Base-by-base conservation (phyloP, 2,329 filamentous ascomycete genomes). In the Exophiala mesophila region DNA sequence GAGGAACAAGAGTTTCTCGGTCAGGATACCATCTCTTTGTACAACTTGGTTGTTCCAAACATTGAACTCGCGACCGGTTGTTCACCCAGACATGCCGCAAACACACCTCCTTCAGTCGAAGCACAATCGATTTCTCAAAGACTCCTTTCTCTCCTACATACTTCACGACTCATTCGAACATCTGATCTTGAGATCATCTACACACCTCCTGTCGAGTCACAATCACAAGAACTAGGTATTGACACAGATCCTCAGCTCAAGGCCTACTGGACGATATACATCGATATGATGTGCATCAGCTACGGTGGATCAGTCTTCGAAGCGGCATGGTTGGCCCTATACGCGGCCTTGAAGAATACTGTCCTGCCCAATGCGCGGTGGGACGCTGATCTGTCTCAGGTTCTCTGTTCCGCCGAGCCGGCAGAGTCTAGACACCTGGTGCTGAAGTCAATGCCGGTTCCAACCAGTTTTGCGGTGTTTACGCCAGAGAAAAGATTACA, bases 231-330 rank as follows among this genome's bases (percentile, higher is more conserved):
- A 38, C 39, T 67, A 9, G 63, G 63, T 19, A 60, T 69, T 21
- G 69, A 76, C 44, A 66, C 69, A 3, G 64, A 69, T 41, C 59
- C 66, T 17, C 55, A 80, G 49, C 65, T 90, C 8, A 90, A 85
- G 61, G 92, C 84, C 0, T 97, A 94, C 64, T 98, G 90, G 92
- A 82, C 86, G 7, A 78, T 98, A 15, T 96, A 95, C 64, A 85
- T 98, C 53, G 90, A 97, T 60, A 74, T 96, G n/a, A 77, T 96
- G 59, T 92, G 95, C 66, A 83, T 98, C 54, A 94, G 87, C 0
- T 80, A 95, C 36, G 94, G 92, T 57, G 53, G 55, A 6, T 50
- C 47, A 4, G 79, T 88, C 1, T 89, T 97, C 53, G 90, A 98
- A 59, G 85, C 87, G 1, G 87, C 88, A 0, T 97, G 90, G 89